Conservation (phyloP, 805 yeast species). For the Phaffomyces thermotolerans region DNA sequence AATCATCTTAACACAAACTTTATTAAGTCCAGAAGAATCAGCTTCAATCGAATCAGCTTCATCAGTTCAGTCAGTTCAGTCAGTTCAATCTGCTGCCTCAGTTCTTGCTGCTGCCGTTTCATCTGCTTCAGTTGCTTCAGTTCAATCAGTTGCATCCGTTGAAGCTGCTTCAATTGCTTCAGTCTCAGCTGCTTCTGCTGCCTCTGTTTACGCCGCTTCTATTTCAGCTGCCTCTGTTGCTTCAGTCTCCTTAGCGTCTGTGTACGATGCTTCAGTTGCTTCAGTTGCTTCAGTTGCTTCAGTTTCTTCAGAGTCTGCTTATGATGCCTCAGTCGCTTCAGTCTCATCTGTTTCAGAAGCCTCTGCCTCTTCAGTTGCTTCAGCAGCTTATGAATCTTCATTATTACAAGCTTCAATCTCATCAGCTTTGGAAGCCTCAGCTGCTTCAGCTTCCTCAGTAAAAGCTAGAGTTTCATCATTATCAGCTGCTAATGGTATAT, state of each 20-base stretch:
- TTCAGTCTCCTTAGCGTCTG: no score
- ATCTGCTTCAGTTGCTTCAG: constrained; percentile 15
- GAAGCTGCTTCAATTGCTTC: constrained; percentile 13
- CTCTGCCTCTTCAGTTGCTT: constrained; percentile 19
- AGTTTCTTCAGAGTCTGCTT: constrained; percentile 8
- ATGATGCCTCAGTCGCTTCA: constrained; percentile 22
- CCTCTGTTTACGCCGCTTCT: constrained; percentile 17
- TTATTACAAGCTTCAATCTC: constrained; percentile 17
- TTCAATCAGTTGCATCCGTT: constrained; percentile 19
- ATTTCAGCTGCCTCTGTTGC: constrained; percentile 7
- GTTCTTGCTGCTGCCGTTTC: constrained; percentile 5
- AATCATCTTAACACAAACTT: constrained; percentile 27
- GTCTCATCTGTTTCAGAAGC: constrained; percentile 15
- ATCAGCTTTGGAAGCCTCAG: constrained; percentile 16
- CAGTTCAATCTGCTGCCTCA: constrained; percentile 5
- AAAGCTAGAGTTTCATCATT: constrained; percentile 13
- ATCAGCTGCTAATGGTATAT: constrained; percentile 15
- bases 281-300: constrained; percentile 5
- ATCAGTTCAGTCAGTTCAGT: constrained; percentile 8
- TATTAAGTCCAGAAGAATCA: constrained; percentile 23
- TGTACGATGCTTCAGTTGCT: constrained; percentile 15
- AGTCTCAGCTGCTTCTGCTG: constrained; percentile 14
- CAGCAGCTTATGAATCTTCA: constrained; percentile 9
- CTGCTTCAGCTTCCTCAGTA: constrained; percentile 7
- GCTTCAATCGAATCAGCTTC: constrained; percentile 7